These are phyloP conservation scores for Kluyveromyces nonfermentans DNA, from an alignment of 805 yeast species.

Conservation along the genomic window DNA sequence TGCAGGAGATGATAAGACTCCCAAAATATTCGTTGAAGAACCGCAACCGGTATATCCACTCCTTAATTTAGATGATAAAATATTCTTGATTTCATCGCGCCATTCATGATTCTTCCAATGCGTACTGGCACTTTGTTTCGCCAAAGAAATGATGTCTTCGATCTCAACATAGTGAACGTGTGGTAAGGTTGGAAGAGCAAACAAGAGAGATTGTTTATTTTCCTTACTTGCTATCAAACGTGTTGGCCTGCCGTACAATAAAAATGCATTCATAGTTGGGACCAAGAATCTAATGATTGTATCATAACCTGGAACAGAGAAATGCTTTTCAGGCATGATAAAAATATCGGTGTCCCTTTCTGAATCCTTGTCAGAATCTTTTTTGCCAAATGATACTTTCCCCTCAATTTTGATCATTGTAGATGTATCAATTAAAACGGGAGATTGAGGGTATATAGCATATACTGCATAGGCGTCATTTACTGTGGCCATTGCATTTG, in stretches of 20 bases:
- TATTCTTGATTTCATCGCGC: slow-evolving; percentile 45
- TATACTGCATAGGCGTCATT: slow-evolving; percentile 60
- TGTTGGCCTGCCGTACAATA: slow-evolving; percentile 65
- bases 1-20: slow-evolving; percentile 47
- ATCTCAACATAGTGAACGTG: slow-evolving; percentile 52
- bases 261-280: slow-evolving; percentile 62
- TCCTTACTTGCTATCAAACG: slow-evolving; percentile 49
- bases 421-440: slow-evolving; percentile 70
- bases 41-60: slow-evolving; percentile 74
- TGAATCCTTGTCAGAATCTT: slow-evolving; percentile 35
- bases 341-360: slow-evolving; percentile 34
- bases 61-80: slow-evolving; percentile 43
- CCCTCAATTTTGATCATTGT: slow-evolving; percentile 90
- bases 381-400: slow-evolving; percentile 48
- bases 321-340: slow-evolving; percentile 62
- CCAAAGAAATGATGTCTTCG: slow-evolving; percentile 43
- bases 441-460: slow-evolving; percentile 89
- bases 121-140: slow-evolving; percentile 29
- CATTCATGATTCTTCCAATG: slow-evolving; percentile 54
- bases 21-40: slow-evolving; percentile 50
- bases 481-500: slow-evolving; percentile 69
- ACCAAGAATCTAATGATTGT: slow-evolving; percentile 62
- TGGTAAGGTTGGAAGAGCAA: slow-evolving; percentile 70
- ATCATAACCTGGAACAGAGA: slow-evolving; percentile 62
- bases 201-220: slow-evolving; percentile 47